A percentile compares a stretch with the other conserved stretches of the same genome.
These are phyloP conservation scores for Saxophila tyrrhenica DNA, from an alignment of 495 filamentous ascomycete species.

Conservation along the genomic window DNA sequence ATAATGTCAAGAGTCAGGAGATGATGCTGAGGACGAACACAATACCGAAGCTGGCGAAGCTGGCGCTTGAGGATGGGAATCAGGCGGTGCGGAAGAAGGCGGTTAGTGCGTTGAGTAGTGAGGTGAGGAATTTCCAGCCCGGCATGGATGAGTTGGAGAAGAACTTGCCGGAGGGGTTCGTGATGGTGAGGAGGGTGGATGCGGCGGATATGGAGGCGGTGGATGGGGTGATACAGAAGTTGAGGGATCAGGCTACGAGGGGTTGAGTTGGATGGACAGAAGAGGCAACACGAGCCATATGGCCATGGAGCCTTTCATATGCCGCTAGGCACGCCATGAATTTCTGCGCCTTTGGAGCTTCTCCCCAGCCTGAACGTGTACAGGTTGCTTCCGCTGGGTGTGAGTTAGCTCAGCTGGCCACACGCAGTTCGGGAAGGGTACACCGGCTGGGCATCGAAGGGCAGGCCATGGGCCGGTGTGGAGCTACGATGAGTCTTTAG, in stretches of 20 bases:
- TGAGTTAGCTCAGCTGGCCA: too few species aligned
- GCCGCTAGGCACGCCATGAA: too few species aligned
- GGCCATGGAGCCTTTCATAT: too few species aligned
- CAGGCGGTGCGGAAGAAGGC: constrained; percentile 71
- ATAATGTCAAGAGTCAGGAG: constrained; percentile 76
- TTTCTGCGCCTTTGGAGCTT: too few species aligned
- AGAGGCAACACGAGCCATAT: too few species aligned
- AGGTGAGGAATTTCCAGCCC: constrained; percentile 76
- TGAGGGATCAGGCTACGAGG: constrained; percentile 37
- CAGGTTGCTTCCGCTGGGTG: too few species aligned
- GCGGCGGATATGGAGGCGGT: constrained; percentile 76
- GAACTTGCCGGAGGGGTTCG: constrained; percentile 41
- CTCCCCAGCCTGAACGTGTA: too few species aligned
- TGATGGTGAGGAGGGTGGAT: constrained; percentile 34
- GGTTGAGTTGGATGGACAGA: too few species aligned
- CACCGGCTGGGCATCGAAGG: too few species aligned
- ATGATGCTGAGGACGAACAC: constrained; percentile 60
- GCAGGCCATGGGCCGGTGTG: too few species aligned
- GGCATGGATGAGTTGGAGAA: constrained; percentile 52
- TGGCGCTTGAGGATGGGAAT: constrained; percentile 51
- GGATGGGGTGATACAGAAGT: constrained; percentile 56
- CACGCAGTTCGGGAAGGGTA: too few species aligned
- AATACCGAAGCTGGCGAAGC: constrained; percentile 52
- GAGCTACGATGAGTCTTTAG: too few species aligned
- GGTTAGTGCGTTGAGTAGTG: constrained; percentile 73